A percentile compares a stretch with the other conserved stretches of the same genome.
Evolutionary conservation across 73 alveolate species (phyloP).

Genomic region (Paramecium primaurelia): DNA sequence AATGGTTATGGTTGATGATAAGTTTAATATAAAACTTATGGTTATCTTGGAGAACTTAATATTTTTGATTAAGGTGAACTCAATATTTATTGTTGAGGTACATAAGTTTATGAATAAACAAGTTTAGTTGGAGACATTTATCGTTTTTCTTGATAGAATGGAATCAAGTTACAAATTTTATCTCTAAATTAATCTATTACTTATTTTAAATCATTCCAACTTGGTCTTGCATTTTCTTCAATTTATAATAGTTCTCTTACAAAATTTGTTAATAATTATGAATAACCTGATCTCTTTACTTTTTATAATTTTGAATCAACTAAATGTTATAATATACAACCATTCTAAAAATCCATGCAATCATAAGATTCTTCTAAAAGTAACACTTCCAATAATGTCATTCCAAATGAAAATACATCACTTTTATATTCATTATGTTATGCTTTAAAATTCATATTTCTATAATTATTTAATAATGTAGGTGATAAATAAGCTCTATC

Average conservation of each 20-base stretch:
- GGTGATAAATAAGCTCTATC: slow-evolving; percentile 26
- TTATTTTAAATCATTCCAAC: background rate
- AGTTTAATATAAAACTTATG: background rate
- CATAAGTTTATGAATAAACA: background rate
- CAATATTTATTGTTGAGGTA: background rate
- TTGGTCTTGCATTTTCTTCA: background rate
- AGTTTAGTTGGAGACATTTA: background rate
- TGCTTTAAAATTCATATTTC: background rate
- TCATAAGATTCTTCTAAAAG: slow-evolving; percentile 12
- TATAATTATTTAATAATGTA: background rate
- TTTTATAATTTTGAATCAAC: background rate
- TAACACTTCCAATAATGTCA: background rate
- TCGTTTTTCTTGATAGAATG: background rate
- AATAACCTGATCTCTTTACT: background rate
- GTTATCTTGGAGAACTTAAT: background rate
- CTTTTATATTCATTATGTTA: slow-evolving; percentile 17
- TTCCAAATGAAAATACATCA: slow-evolving; percentile 39
- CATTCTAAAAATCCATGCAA: slow-evolving; percentile 21
- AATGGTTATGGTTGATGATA: background rate
- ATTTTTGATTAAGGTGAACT: background rate
- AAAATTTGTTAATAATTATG: slow-evolving; percentile 11
- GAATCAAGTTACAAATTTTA: background rate
- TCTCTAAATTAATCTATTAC: slow-evolving; percentile 30
- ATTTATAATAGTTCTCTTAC: background rate
- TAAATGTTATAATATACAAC: background rate